phyloP scores from a whole-genome alignment of 306 rosid species.

The Cucumis cinereus region DNA sequence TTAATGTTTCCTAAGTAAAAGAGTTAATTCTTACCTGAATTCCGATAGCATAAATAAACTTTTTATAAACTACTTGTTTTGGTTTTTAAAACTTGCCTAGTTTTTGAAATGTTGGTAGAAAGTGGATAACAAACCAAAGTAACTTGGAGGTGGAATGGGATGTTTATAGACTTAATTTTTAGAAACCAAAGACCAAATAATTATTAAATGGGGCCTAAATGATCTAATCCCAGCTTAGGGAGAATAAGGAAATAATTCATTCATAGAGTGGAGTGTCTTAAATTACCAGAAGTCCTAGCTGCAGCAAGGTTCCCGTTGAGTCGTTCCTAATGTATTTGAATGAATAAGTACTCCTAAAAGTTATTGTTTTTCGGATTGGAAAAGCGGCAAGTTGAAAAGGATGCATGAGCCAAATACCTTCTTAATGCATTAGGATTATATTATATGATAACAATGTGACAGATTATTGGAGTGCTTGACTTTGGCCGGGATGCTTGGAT shows the following conservation, averaged over 20 bases:
- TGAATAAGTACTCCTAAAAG: background rate
- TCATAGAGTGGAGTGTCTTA: background rate
- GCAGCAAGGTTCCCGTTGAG: background rate
- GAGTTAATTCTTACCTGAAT: too few species aligned
- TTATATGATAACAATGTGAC: background rate
- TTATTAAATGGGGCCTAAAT: too few species aligned
- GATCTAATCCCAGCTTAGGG: background rate
- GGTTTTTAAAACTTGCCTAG: too few species aligned
- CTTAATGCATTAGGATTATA: background rate
- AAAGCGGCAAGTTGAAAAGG: background rate
- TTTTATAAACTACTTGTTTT: too few species aligned
- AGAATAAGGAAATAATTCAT: background rate
- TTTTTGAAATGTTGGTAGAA: too few species aligned
- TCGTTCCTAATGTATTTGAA: background rate
- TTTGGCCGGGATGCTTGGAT: conserved; percentile 85
- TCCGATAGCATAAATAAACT: too few species aligned
- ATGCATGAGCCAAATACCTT: background rate
- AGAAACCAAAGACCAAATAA: too few species aligned
- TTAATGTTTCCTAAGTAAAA: too few species aligned
- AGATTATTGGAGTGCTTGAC: conserved; percentile 88
- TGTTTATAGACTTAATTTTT: too few species aligned
- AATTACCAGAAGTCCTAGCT: background rate
- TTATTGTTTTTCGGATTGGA: background rate
- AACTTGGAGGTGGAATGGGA: too few species aligned
- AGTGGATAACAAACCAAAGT: too few species aligned